Conservation (phyloP, 805 yeast species). For the Blastobotrys parvus region DNA sequence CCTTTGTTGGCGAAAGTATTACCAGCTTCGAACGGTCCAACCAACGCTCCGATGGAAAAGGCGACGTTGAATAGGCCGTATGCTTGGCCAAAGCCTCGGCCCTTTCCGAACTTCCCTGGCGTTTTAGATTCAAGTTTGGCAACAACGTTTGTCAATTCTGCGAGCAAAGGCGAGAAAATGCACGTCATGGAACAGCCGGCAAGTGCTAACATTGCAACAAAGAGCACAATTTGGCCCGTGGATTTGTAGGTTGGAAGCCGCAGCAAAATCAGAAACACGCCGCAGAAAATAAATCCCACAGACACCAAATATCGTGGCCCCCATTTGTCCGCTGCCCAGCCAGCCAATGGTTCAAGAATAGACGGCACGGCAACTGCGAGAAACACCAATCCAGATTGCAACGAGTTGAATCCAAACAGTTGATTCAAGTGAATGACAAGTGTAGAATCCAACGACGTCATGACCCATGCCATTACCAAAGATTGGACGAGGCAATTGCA, state of each 20-base stretch:
- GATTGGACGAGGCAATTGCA: constrained; percentile 18
- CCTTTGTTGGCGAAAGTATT: constrained; percentile 18
- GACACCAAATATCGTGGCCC: constrained; percentile 24
- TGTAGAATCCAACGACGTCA: constrained; percentile 28
- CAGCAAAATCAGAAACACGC: constrained; percentile 18
- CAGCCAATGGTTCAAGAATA: constrained; percentile 23
- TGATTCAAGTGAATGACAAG: constrained; percentile 24
- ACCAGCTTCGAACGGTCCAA: constrained; percentile 29
- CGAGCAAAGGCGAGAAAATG: constrained; percentile 22
- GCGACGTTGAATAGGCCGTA: constrained; percentile 28
- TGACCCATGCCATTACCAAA: constrained; percentile 24
- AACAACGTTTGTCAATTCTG: constrained; percentile 23
- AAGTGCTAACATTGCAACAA: constrained; percentile 22
- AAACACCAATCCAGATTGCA: constrained; percentile 25
- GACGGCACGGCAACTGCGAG: constrained; percentile 26
- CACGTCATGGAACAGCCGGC: constrained; percentile 19
- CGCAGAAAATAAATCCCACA: constrained; percentile 17
- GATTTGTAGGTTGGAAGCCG: constrained; percentile 21
- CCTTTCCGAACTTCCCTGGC: constrained; percentile 26
- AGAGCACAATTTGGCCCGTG: constrained; percentile 20
- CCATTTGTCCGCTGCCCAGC: constrained; percentile 19
- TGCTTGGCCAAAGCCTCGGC: constrained; percentile 28
- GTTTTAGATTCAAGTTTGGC: constrained; percentile 15
- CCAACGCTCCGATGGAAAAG: constrained; percentile 25
- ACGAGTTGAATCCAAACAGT: constrained; percentile 23